Conservation (phyloP, 179 eudicot genomes). For the Pouteria campechiana region DNA sequence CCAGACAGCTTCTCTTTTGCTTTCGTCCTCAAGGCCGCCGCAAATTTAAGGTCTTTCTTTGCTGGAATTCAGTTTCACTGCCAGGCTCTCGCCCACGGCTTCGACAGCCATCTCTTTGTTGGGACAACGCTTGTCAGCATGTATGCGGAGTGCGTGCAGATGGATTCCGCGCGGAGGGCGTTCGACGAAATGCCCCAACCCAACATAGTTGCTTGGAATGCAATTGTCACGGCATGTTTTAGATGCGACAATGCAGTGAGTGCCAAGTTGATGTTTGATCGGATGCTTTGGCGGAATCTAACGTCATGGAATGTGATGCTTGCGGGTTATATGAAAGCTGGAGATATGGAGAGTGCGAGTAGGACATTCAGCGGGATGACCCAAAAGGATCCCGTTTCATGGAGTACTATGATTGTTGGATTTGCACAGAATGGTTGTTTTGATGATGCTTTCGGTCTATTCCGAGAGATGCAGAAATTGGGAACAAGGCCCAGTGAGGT, state of each 20-base stretch:
- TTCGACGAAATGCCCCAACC: constrained; percentile 53
- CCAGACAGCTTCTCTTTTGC: constrained; percentile 67
- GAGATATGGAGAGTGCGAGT: constrained; percentile 37
- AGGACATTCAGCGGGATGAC: constrained; percentile 33
- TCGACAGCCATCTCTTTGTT: constrained; percentile 44
- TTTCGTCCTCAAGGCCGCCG: constrained; percentile 38
- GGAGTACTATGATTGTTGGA: constrained; percentile 63
- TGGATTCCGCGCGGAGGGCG: constrained; percentile 33
- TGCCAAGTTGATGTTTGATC: constrained; percentile 25
- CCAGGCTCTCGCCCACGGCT: constrained; percentile 25
- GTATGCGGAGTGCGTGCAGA: constrained; percentile 55
- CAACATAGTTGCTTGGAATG: constrained; percentile 67
- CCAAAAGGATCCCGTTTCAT: constrained; percentile 53
- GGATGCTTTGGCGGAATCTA: constrained; percentile 35
- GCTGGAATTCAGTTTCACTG: constrained; percentile 52
- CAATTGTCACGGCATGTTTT: constrained; percentile 41
- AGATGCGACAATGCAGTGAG: constrained; percentile 28
- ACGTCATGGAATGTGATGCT: constrained; percentile 49
- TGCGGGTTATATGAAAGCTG: constrained; percentile 38
- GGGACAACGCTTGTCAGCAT: constrained; percentile 56
- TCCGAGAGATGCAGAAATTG: constrained; percentile 23
- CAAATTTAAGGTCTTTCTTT: constrained; percentile 24
- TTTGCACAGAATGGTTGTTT: constrained; percentile 42
- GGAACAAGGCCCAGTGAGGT: constrained; percentile 41
- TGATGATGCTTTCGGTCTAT: constrained; percentile 40